Evolutionary conservation across 176 grass and related monocot species (phyloP).

Genomic region (Poa pratensis): DNA sequence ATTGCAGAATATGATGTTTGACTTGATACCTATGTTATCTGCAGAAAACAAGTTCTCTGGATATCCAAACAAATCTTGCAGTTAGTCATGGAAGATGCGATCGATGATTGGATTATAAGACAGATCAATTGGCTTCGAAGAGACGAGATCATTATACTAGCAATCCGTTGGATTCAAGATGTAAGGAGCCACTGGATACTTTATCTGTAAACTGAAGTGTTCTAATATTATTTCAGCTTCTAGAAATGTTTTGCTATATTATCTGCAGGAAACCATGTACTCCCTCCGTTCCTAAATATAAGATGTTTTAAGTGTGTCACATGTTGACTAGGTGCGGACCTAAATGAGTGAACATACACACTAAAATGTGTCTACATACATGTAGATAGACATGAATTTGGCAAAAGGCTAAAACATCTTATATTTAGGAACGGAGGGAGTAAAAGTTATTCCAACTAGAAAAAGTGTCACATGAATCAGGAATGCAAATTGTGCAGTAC

Average conservation of each 20-base stretch:
- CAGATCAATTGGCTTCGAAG: constrained; percentile 91
- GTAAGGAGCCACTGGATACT: constrained; percentile 54
- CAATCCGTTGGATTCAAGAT: constrained; percentile 92
- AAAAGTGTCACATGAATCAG: constrained; percentile 24
- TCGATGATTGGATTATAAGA: constrained; percentile 97
- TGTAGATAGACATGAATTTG: too few species aligned
- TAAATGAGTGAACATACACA: too few species aligned
- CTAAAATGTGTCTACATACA: too few species aligned
- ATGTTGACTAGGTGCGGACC: too few species aligned
- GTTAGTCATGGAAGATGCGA: constrained; percentile 98
- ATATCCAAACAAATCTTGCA: constrained; percentile 99
- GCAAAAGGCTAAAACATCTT: too few species aligned
- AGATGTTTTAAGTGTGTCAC: too few species aligned
- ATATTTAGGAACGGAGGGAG: too few species aligned
- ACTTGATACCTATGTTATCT: constrained; percentile 34
- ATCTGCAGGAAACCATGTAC: constrained; percentile 26
- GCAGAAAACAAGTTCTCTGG: constrained; percentile 93
- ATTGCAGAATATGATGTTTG: constrained; percentile 31
- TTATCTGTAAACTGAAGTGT: background rate
- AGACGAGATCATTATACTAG: constrained; percentile 73
- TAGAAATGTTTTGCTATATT: constrained; percentile 25
- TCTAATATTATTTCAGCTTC: constrained; percentile 17
- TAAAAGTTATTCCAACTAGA: constrained; percentile 24
- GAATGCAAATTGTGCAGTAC: constrained; percentile 25
- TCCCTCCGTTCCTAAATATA: too few species aligned